Percentiles rank a stretch among this genome's conserved stretches.
These are phyloP conservation scores for Tillandsia fasciculata DNA, from an alignment of 176 grass and related monocot genomes.

Conservation along the genomic window DNA sequence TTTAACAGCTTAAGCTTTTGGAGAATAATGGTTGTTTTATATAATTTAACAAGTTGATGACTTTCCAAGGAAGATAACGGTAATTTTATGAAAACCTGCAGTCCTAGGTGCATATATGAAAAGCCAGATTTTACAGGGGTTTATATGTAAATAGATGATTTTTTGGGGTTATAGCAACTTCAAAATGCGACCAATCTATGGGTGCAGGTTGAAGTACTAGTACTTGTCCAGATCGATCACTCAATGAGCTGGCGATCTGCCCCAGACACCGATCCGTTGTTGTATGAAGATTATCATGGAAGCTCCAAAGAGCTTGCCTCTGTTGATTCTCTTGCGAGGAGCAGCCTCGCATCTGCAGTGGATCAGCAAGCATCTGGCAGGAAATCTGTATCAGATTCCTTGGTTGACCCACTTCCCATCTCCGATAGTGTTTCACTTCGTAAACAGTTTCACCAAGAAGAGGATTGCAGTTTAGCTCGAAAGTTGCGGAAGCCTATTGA, in stretches of 20 bases:
- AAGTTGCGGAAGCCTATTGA: slow-evolving; percentile 75
- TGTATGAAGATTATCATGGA: slow-evolving; percentile 53
- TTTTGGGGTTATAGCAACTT: neutral
- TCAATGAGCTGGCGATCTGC: slow-evolving; percentile 86
- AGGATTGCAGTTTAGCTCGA: slow-evolving; percentile 61
- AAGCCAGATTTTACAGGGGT: too few species aligned
- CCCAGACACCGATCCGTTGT: slow-evolving; percentile 51
- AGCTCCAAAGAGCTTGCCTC: slow-evolving; percentile 47
- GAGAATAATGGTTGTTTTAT: too few species aligned
- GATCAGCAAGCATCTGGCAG: slow-evolving; percentile 48
- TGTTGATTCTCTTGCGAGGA: slow-evolving; percentile 37
- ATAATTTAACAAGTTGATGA: too few species aligned
- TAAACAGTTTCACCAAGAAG: slow-evolving; percentile 68
- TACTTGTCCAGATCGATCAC: slow-evolving; percentile 68
- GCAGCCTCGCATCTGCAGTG: slow-evolving; percentile 52
- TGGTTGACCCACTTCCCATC: slow-evolving; percentile 35
- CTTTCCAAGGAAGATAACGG: too few species aligned
- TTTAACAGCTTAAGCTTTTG: too few species aligned
- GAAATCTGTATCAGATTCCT: slow-evolving; percentile 62
- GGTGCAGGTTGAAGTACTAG: slow-evolving; percentile 74
- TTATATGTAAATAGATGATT: too few species aligned
- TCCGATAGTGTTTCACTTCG: slow-evolving; percentile 48
- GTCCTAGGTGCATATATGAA: too few species aligned
- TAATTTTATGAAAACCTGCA: too few species aligned
- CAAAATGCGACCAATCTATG: neutral